Evolutionary conservation across 1,139 yeast genomes (phyloP).

Genomic region (Hyphopichia burtonii): DNA sequence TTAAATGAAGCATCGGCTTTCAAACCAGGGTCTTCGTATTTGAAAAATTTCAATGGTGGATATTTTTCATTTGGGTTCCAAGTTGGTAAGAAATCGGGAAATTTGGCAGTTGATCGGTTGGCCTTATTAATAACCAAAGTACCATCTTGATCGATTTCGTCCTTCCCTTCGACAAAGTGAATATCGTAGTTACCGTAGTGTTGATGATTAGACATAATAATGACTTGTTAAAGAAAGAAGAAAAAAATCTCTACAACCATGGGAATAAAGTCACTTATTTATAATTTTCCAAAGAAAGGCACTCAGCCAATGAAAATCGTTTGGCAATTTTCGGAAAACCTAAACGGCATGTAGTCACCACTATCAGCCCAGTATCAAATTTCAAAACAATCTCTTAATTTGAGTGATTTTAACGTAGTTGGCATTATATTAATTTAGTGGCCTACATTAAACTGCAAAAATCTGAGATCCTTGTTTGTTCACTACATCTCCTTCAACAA

Average conservation of each 20-base stretch:
- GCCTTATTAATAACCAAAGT: slow-evolving; percentile 22
- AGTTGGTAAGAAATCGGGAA: slow-evolving; percentile 48
- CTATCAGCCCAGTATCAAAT: too few relatives aligned
- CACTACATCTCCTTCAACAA: too few relatives aligned
- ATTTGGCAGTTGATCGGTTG: slow-evolving; percentile 16
- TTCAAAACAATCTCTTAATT: neutral
- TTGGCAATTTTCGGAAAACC: too few relatives aligned
- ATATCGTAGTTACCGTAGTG: slow-evolving; percentile 16
- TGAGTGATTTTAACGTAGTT: too few relatives aligned
- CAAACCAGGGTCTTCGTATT: slow-evolving; percentile 52
- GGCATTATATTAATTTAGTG: neutral
- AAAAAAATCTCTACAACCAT: neutral
- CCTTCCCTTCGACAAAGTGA: slow-evolving; percentile 14
- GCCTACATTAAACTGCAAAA: too few relatives aligned
- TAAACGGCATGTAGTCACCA: too few relatives aligned
- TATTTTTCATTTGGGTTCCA: slow-evolving; percentile 48
- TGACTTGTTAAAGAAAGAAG: neutral
- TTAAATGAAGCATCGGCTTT: slow-evolving; percentile 58
- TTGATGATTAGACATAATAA: slow-evolving; percentile 2
- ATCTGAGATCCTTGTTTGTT: too few relatives aligned
- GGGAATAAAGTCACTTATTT: neutral
- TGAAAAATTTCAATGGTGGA: slow-evolving; percentile 47
- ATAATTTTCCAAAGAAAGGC: too few relatives aligned
- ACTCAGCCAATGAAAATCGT: too few relatives aligned
- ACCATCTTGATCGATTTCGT: slow-evolving; percentile 22